Evolutionary conservation across 2,329 filamentous ascomycete genomes (phyloP).

Genomic region (Sarocladiaceae sp.): DNA sequence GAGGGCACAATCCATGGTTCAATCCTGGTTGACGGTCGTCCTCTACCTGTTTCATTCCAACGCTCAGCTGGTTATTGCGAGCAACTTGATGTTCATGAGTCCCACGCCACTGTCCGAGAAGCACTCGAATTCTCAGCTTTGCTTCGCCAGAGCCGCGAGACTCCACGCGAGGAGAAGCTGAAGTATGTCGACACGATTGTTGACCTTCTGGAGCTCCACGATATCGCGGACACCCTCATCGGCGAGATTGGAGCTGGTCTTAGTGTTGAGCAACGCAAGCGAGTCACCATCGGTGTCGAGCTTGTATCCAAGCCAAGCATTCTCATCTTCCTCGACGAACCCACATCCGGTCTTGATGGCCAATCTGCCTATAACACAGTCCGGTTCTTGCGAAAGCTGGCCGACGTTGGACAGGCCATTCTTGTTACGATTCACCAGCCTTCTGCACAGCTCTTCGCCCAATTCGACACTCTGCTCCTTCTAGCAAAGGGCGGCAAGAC

Average conservation of each 20-base stretch:
- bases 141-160: constrained; percentile 64
- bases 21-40: constrained; percentile 71
- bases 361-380: constrained; percentile 64
- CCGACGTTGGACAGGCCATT: constrained; percentile 62
- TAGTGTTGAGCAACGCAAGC: constrained; percentile 49
- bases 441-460: constrained; percentile 59
- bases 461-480: constrained; percentile 63
- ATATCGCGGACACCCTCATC: constrained; percentile 45
- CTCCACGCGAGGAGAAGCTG: constrained; percentile 63
- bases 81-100: constrained; percentile 75
- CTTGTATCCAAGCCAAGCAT: constrained; percentile 57
- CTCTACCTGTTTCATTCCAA: constrained; percentile 70
- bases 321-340: constrained; percentile 59
- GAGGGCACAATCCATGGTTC: constrained; percentile 72
- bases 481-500: constrained; percentile 62
- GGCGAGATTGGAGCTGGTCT: constrained; percentile 47
- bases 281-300: constrained; percentile 58
- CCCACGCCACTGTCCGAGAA: constrained; percentile 70
- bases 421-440: constrained; percentile 70
- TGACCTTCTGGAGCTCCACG: constrained; percentile 50
- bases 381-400: constrained; percentile 62
- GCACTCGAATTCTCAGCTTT: constrained; percentile 71
- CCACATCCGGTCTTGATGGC: constrained; percentile 63
- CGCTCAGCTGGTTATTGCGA: constrained; percentile 74
- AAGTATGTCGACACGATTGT: constrained; percentile 77